Evolutionary conservation across 228 moss, liverwort and hornwort species (phyloP).

Genomic region (Sphagnum fallax): DNA sequence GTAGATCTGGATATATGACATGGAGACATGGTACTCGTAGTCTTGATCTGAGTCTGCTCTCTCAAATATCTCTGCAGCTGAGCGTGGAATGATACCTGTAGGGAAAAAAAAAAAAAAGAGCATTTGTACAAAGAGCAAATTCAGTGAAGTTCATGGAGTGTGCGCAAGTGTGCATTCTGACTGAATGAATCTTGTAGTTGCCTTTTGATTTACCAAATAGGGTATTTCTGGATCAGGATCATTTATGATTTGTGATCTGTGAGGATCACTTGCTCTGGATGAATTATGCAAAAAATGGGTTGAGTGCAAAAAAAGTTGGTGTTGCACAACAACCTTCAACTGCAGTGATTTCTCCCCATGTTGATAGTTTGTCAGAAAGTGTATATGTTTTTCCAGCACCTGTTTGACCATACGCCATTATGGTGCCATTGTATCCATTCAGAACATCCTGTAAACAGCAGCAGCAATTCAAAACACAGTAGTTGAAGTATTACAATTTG

Average conservation of each 20-base stretch:
- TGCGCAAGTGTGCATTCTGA: too few relatives aligned
- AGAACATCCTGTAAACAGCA: conserved; percentile 55
- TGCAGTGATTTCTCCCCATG: conserved; percentile 35
- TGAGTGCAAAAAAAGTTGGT: not conserved
- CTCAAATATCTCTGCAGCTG: conserved; percentile 77
- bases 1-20: conserved; percentile 94
- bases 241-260: too few relatives aligned
- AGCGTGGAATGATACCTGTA: conserved; percentile 83
- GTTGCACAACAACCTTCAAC: conserved; percentile 44
- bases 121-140: too few relatives aligned
- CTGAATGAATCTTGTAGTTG: too few relatives aligned
- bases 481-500: not conserved
- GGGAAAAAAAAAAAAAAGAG: not conserved
- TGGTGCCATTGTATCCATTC: conserved; percentile 84
- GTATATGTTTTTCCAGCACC: conserved; percentile 94
- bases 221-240: too few relatives aligned
- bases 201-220: too few relatives aligned
- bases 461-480: not conserved
- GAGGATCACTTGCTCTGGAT: too few relatives aligned
- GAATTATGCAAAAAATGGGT: too few relatives aligned
- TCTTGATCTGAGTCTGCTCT: conserved; percentile 46
- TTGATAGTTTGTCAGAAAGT: conserved; percentile 62
- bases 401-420: conserved; percentile 91
- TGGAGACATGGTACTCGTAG: conserved; percentile 71
- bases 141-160: too few relatives aligned